Percentiles rank a stretch among this genome's conserved stretches.
phyloP scores from a whole-genome alignment of 2,329 filamentous ascomycete species.

The Sordariomycetes sp. region DNA sequence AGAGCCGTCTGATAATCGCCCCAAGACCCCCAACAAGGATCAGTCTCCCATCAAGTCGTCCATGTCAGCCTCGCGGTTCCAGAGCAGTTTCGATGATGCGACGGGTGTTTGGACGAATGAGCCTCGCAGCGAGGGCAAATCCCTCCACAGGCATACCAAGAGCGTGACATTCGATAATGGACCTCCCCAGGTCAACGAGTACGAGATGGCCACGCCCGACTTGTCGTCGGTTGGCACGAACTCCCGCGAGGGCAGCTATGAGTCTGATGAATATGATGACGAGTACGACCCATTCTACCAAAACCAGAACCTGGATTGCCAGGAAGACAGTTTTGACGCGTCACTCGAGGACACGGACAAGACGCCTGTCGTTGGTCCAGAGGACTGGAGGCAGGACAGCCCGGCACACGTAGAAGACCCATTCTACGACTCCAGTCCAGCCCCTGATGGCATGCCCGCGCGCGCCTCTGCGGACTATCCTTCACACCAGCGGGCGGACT shows the following conservation, averaged over 20 bases:
- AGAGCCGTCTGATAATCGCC: constrained; percentile 10
- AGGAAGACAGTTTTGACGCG: constrained; percentile 87
- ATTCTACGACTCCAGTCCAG: constrained; percentile 54
- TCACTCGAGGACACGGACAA: constrained; percentile 93
- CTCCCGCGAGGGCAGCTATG: constrained; percentile 86
- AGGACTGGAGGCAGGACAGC: constrained; percentile 80
- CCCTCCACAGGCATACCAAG: constrained; percentile 75
- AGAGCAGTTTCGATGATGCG: constrained; percentile 56
- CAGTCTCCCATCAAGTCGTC: constrained; percentile 87
- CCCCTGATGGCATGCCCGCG: constrained; percentile 34
- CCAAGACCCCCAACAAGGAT: constrained; percentile 50
- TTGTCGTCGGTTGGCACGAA: constrained; percentile 83
- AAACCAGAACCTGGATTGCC: constrained; percentile 23
- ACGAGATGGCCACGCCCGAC: constrained; percentile 94
- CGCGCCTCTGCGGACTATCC: constrained; percentile 35
- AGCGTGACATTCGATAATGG: constrained; percentile 94
- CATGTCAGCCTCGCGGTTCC: constrained; percentile 54
- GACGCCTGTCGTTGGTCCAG: constrained; percentile 92
- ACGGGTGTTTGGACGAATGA: constrained; percentile 57
- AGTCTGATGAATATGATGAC: constrained; percentile 61
- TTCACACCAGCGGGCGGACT: constrained; percentile 53
- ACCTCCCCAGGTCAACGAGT: constrained; percentile 91
- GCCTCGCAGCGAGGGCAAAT: constrained; percentile 44
- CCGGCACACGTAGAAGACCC: constrained; percentile 41
- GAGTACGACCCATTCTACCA: constrained; percentile 47